A percentile compares a stretch with the other conserved stretches of the same genome.
Evolutionary conservation across 331 rosid genomes (phyloP).

Genomic region (Saraca asoca): DNA sequence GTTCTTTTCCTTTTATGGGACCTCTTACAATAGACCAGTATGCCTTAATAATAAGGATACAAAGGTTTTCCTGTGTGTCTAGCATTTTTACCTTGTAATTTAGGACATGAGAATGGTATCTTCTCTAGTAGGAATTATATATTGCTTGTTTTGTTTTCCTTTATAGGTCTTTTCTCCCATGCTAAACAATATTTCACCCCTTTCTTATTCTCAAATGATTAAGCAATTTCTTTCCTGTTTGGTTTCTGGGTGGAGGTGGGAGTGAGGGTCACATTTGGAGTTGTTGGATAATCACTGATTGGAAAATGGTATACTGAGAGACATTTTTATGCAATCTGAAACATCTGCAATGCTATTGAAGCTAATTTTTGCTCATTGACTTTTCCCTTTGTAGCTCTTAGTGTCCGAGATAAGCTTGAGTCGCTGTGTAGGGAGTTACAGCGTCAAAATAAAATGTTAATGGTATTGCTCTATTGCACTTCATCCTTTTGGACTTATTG

Average conservation of each 20-base stretch:
- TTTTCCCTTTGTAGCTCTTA: slow-evolving; percentile 56
- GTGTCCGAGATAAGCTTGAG: slow-evolving; percentile 91
- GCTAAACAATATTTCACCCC: background rate
- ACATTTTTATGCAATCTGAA: slow-evolving; percentile 23
- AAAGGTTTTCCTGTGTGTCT: background rate
- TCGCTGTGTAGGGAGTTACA: slow-evolving; percentile 94
- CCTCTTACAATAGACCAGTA: slow-evolving; percentile 12
- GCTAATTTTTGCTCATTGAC: slow-evolving; percentile 31
- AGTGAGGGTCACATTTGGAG: slow-evolving; percentile 3
- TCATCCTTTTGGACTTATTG: slow-evolving; percentile 33
- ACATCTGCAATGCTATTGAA: slow-evolving; percentile 18
- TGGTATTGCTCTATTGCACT: slow-evolving; percentile 55
- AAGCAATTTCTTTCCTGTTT: background rate
- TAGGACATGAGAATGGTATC: slow-evolving; percentile 18
- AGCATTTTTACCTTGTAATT: slow-evolving; percentile 12
- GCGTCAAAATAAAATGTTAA: slow-evolving; percentile 89
- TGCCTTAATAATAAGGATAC: slow-evolving; percentile 14
- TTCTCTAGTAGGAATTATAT: slow-evolving; percentile 7
- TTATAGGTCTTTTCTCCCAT: slow-evolving; percentile 15
- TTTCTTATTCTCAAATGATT: slow-evolving; percentile 3
- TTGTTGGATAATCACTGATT: slow-evolving; percentile 29
- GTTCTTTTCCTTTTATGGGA: slow-evolving; percentile 17
- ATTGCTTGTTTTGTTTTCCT: slow-evolving; percentile 17
- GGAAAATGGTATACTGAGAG: slow-evolving; percentile 15
- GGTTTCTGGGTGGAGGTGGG: slow-evolving; percentile 16